A percentile compares a stretch with the other conserved stretches of the same genome.
Evolutionary conservation across 768 basidiomycete genomes (phyloP).

Genomic region (Peribolospora baueri): DNA sequence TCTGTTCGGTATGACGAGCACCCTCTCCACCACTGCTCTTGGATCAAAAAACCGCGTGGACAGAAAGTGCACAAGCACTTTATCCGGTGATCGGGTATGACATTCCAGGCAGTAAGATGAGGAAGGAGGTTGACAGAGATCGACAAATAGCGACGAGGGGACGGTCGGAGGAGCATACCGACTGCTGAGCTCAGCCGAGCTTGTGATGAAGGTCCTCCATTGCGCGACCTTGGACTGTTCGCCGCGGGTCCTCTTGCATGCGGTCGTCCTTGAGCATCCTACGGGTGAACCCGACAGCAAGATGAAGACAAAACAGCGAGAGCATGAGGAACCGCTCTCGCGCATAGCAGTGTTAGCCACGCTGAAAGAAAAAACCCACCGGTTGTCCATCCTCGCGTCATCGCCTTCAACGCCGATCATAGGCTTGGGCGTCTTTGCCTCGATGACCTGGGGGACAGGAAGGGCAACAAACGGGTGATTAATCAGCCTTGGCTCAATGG

Average conservation of each 20-base stretch:
- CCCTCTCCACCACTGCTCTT: no score
- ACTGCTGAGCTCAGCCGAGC: neutral
- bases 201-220: constrained; percentile 3
- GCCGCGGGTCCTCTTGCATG: neutral
- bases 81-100: no score
- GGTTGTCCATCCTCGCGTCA: constrained; percentile 60
- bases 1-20: no score
- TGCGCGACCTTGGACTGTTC: constrained; percentile 1
- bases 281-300: neutral
- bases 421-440: constrained; percentile 73
- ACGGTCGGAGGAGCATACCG: no score
- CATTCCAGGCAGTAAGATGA: no score
- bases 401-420: constrained; percentile 72
- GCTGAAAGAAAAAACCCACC: constrained; percentile 29
- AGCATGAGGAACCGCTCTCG: neutral
- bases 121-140: no score
- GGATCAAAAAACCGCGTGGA: no score
- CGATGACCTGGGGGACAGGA: constrained; percentile 40
- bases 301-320: neutral
- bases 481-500: neutral
- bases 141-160: no score
- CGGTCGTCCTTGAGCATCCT: constrained; percentile 5
- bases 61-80: no score
- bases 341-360: neutral
- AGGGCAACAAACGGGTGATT: neutral